These are phyloP conservation scores for Durusdinium trenchii DNA, from an alignment of 73 alveolate genomes.

Conservation along the genomic window DNA sequence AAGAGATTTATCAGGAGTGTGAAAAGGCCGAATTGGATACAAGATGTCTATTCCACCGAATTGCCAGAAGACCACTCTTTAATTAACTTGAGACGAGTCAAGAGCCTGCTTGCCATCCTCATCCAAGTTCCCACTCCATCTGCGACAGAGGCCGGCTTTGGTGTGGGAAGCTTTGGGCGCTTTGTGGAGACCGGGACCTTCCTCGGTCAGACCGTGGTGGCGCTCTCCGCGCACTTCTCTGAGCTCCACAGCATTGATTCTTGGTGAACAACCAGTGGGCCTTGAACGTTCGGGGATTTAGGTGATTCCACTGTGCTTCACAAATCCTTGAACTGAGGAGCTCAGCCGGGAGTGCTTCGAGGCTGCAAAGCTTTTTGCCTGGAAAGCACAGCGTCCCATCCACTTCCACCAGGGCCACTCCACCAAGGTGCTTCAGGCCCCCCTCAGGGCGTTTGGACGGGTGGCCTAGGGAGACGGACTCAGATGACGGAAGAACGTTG, in stretches of 20 bases:
- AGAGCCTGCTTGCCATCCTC: not conserved
- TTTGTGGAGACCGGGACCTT: constrained; percentile 80
- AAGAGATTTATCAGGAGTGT: constrained; percentile 36
- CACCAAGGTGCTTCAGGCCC: not conserved
- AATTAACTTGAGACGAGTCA: no score
- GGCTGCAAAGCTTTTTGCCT: constrained; percentile 54
- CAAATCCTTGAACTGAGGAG: not conserved
- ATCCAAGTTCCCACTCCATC: not conserved
- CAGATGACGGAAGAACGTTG: no score
- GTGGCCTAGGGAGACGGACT: no score
- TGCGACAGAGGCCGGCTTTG: not conserved
- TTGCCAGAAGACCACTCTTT: no score
- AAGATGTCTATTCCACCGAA: not conserved
- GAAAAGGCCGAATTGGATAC: not conserved
- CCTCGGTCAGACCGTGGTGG: constrained; percentile 75
- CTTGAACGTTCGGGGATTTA: not conserved
- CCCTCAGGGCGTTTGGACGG: no score
- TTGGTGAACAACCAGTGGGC: not conserved
- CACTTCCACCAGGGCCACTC: constrained; percentile 78
- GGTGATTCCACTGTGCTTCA: not conserved
- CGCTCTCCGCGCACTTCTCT: constrained; percentile 43
- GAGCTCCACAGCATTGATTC: constrained; percentile 79
- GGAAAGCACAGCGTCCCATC: constrained; percentile 76
- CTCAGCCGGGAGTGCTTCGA: constrained; percentile 19
- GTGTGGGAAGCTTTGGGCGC: not conserved